Conservation (phyloP, 202 grass and related monocot species). For the Panicum virgatum region DNA sequence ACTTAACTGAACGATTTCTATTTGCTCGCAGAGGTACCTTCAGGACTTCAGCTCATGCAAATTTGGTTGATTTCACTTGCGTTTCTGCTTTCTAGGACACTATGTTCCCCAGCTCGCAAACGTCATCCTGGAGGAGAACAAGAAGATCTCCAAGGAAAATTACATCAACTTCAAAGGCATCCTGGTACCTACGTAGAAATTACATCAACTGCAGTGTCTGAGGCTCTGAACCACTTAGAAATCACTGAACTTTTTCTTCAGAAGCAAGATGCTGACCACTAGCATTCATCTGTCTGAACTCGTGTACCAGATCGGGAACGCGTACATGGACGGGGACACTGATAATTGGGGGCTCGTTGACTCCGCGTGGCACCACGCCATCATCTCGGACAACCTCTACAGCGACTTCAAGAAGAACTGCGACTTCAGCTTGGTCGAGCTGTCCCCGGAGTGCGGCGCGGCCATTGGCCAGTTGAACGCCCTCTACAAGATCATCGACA, state of each 20-base stretch:
- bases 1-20: neutral
- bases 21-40: neutral
- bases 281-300: neutral
- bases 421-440: slow-evolving; percentile 39
- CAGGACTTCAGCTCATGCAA: neutral
- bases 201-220: neutral
- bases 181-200: slow-evolving; percentile 43
- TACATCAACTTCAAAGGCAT: slow-evolving; percentile 59
- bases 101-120: slow-evolving; percentile 55
- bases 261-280: neutral
- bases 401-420: slow-evolving; percentile 21
- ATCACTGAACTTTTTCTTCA: neutral
- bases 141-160: slow-evolving; percentile 26
- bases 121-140: slow-evolving; percentile 51
- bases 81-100: slow-evolving; percentile 34
- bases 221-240: neutral
- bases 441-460: slow-evolving; percentile 5
- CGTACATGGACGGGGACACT: slow-evolving; percentile 45
- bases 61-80: neutral
- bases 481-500: slow-evolving; percentile 44
- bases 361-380: slow-evolving; percentile 50
- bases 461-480: slow-evolving; percentile 18
- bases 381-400: slow-evolving; percentile 53
- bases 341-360: slow-evolving; percentile 43
- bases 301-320: slow-evolving; percentile 43